Conservation (phyloP, 176 grass and related monocot genomes). For the Triticum timopheevii region DNA sequence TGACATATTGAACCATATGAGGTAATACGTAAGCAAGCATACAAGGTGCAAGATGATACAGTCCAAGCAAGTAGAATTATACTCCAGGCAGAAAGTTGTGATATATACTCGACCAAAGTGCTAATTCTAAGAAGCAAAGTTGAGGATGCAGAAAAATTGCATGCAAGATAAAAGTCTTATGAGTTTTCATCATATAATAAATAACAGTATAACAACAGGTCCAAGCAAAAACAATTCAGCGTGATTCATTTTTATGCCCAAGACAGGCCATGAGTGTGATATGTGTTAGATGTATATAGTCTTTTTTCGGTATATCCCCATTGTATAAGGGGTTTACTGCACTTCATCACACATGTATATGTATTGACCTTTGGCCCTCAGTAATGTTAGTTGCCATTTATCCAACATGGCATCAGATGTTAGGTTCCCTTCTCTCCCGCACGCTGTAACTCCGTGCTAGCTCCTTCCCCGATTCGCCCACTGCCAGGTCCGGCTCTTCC, state of each 20-base stretch:
- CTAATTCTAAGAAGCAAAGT: neutral
- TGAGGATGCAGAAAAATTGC: neutral
- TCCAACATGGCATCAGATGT: too few relatives aligned
- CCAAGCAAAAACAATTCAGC: neutral
- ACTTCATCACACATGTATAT: too few relatives aligned
- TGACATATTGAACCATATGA: neutral
- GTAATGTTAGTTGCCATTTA: too few relatives aligned
- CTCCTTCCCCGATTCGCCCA: too few relatives aligned
- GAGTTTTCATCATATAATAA: neutral
- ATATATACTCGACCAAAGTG: neutral
- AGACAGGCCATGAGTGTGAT: neutral
- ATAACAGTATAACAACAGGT: neutral
- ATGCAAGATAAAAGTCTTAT: neutral
- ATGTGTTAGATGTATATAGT: neutral
- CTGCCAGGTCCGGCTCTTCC: too few relatives aligned
- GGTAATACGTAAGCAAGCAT: neutral
- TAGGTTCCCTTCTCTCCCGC: too few relatives aligned
- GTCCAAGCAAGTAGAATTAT: neutral
- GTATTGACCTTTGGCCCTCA: too few relatives aligned
- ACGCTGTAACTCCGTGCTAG: too few relatives aligned
- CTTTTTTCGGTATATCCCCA: too few relatives aligned
- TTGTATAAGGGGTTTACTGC: too few relatives aligned
- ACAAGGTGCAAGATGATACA: neutral
- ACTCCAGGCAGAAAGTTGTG: neutral
- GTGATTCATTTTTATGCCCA: neutral